Evolutionary conservation across 768 basidiomycete species (phyloP).

Genomic region (Lyophyllum decastes): DNA sequence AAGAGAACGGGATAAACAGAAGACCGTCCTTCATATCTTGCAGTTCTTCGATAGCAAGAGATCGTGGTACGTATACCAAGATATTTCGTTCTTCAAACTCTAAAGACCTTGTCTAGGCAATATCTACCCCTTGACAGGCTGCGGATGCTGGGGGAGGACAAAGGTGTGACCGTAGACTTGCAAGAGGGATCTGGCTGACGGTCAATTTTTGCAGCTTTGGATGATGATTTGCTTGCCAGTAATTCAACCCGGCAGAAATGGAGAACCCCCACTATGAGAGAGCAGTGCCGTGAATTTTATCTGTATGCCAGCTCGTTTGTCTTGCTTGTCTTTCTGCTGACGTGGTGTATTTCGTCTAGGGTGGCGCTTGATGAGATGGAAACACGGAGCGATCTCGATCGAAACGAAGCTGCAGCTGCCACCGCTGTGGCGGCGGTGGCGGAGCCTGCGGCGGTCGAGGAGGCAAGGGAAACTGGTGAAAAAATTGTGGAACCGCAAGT

Average conservation of each 20-base stretch:
- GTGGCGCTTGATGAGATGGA: constrained; percentile 26
- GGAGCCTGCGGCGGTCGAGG: not conserved
- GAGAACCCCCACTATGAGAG: constrained; percentile 51
- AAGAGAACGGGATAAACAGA: constrained; percentile 34
- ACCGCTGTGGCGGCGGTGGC: not conserved
- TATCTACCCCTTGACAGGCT: constrained; percentile 59
- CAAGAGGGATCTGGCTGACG: not conserved
- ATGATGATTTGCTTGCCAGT: constrained; percentile 58
- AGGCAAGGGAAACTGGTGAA: not conserved
- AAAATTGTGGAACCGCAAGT: not conserved
- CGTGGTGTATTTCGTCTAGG: constrained; percentile 2
- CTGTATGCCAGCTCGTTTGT: constrained; percentile 40
- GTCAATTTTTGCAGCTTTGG: constrained; percentile 49
- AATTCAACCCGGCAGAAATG: constrained; percentile 58
- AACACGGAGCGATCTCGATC: constrained; percentile 19
- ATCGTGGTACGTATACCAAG: constrained; percentile 52
- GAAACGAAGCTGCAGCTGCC: not conserved
- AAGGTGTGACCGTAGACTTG: constrained; percentile 46
- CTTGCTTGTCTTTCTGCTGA: not conserved
- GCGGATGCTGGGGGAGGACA: constrained; percentile 67
- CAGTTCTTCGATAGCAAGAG: constrained; percentile 74
- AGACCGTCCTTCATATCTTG: constrained; percentile 60
- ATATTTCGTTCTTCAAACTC: not conserved
- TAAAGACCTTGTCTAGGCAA: constrained; percentile 45
- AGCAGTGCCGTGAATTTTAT: constrained; percentile 64